Percentiles rank a stretch among this genome's conserved stretches.
Evolutionary conservation across 2,329 filamentous ascomycete genomes (phyloP).

Genomic region (Didymella lethalis): DNA sequence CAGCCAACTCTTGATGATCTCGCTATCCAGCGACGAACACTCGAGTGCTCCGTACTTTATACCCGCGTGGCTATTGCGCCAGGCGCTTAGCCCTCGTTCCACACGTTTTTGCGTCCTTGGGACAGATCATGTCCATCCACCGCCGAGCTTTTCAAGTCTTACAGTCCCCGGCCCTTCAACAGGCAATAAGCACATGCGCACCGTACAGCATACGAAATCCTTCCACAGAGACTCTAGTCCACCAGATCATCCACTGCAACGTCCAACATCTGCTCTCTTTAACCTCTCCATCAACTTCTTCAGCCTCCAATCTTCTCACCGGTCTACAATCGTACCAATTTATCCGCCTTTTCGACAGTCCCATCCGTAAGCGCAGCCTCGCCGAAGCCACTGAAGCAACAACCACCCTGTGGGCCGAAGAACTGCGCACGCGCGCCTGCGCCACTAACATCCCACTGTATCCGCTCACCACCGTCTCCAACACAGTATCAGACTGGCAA

Average conservation of each 20-base stretch:
- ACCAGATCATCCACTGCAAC: constrained; percentile 2
- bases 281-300: neutral
- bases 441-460: neutral
- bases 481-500: neutral
- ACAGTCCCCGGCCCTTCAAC: neutral
- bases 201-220: neutral
- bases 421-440: neutral
- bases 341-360: constrained; percentile 3
- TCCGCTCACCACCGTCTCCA: neutral
- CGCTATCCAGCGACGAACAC: neutral
- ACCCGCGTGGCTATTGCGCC: constrained; percentile 4
- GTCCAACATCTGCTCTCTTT: neutral
- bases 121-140: constrained; percentile 5
- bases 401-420: neutral
- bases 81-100: constrained; percentile 1
- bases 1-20: neutral
- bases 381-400: neutral
- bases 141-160: neutral
- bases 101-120: neutral
- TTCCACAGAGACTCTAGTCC: neutral
- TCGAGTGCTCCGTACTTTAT: neutral
- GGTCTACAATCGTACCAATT: constrained; percentile 3
- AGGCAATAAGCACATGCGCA: constrained; percentile 7
- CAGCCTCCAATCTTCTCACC: neutral
- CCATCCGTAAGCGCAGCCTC: neutral